Percentiles rank a stretch among this genome's conserved stretches.
These are phyloP conservation scores for Blastocystis sp. DNA, from an alignment of 352 stramenopile genomes.

Conservation along the genomic window DNA sequence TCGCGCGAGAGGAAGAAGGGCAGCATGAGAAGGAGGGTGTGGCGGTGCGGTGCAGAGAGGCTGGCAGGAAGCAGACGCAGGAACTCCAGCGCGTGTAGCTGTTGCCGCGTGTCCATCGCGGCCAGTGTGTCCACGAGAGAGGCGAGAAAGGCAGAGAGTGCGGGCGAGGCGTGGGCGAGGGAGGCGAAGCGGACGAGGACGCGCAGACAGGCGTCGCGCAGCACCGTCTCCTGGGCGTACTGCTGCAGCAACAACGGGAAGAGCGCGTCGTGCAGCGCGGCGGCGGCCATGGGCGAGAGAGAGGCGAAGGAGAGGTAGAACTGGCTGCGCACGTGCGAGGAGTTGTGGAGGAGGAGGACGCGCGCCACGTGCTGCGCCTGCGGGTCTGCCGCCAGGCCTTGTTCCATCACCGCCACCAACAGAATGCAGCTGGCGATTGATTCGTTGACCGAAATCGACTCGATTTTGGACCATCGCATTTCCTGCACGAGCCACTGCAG, in stretches of 20 bases:
- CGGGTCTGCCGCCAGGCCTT: not conserved
- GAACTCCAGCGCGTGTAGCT: not conserved
- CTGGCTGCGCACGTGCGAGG: not conserved
- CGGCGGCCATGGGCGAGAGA: not conserved
- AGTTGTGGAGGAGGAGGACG: not conserved
- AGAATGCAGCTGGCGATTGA: not conserved
- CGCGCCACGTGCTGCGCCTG: not conserved
- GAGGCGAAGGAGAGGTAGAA: not conserved
- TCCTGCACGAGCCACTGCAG: not conserved
- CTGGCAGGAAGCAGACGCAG: not conserved
- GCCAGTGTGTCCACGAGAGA: not conserved
- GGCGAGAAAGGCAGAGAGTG: not conserved
- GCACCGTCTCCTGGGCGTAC: not conserved
- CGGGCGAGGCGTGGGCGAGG: not conserved
- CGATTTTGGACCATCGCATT: not conserved
- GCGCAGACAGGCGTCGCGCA: not conserved
- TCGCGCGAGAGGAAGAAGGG: conserved; percentile 6
- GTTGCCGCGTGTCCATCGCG: not conserved
- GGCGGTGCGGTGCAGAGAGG: not conserved
- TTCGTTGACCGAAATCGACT: not conserved
- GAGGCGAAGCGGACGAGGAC: not conserved
- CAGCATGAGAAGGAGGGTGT: not conserved
- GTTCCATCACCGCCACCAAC: not conserved
- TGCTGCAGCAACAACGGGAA: not conserved
- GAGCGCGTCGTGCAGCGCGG: not conserved